Conservation (phyloP, 116 monocot genomes). For the Iris pallida region DNA sequence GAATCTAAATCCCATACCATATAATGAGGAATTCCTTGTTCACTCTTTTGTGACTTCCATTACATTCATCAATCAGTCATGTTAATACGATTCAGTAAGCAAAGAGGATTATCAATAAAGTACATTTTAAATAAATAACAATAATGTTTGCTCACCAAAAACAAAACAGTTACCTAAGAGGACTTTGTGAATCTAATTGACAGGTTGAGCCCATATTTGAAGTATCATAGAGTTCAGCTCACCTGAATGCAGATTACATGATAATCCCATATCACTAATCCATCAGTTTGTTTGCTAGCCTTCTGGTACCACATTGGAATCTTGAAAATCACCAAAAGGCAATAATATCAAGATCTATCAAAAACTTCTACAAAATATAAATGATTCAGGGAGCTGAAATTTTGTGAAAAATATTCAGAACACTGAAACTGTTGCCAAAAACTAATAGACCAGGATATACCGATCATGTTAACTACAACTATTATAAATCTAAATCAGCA, state of each 20-base stretch:
- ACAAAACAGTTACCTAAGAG: not conserved
- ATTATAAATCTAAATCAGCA: too few species aligned
- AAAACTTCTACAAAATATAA: not conserved
- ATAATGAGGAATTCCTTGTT: constrained; percentile 17
- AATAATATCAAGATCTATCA: constrained; percentile 2
- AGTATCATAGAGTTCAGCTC: not conserved
- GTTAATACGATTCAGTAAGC: constrained; percentile 2
- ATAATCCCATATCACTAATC: constrained; percentile 93
- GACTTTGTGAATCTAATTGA: not conserved
- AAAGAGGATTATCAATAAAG: not conserved
- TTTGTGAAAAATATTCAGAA: not conserved
- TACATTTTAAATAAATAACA: too few species aligned
- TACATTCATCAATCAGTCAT: not conserved
- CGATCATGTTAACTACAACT: too few species aligned
- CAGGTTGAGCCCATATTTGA: not conserved
- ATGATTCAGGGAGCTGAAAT: not conserved
- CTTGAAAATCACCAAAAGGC: constrained; percentile 30
- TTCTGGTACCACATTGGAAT: constrained; percentile 88
- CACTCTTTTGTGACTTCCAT: constrained; percentile 37
- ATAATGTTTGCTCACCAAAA: too few species aligned
- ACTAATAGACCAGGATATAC: too few species aligned
- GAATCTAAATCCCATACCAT: constrained; percentile 95
- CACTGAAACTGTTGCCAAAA: not conserved
- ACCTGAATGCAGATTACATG: constrained; percentile 99
- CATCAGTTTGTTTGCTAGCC: constrained; percentile 61